Evolutionary conservation across 176 grass and related monocot genomes (phyloP), one percentile per base, ranked within the genome.

Genomic region (Canna indica): DNA sequence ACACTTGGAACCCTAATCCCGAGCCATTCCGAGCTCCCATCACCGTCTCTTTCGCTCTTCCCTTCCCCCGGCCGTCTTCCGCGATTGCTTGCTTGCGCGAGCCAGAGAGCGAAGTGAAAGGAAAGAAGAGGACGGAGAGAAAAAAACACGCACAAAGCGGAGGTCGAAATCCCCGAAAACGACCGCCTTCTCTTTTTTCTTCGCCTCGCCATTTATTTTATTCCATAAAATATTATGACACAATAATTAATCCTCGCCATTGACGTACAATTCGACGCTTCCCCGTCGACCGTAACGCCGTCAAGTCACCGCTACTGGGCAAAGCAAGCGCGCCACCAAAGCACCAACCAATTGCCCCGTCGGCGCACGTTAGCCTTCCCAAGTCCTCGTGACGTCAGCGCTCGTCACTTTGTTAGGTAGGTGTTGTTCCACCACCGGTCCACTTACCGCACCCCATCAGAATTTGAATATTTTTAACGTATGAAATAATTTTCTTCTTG

Each of bases 161-260:
- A 79, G 61, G 24, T 65, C 36, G 30, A 67, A 57, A 76, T 45
- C 28, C 65, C 38, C 48, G 69, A 79, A 79, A 18, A 34, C 64
- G 69, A 67, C 71, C 34, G n/a, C 47, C 54, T 31, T 1, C 35
- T 29, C 52, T 30, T 54, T 59, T 35, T 27, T 59, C 70, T 9
- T 18, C 25, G 14, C 42, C 39, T 29, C 13, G 1, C 25, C 42
- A 44, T 69, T 47, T 69, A 70, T 70, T 70, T 36, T 70, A 47
- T 70, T 70, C 28, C 12, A 47, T 30, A 11, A 26, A 47, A 70
- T n/a, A n/a, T 47, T 25, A 70, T 44, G 67, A 70, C 67, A 70
- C n/a, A 18, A 69, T 69, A 47, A 46, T 70, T 22, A 70, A 70
- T 16, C 44, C 26, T 11, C 22, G 13, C 14, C 28, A 1, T 70